These are phyloP conservation scores for Cyberlindnera subsufficiens DNA, from an alignment of 805 yeast species.

Conservation along the genomic window DNA sequence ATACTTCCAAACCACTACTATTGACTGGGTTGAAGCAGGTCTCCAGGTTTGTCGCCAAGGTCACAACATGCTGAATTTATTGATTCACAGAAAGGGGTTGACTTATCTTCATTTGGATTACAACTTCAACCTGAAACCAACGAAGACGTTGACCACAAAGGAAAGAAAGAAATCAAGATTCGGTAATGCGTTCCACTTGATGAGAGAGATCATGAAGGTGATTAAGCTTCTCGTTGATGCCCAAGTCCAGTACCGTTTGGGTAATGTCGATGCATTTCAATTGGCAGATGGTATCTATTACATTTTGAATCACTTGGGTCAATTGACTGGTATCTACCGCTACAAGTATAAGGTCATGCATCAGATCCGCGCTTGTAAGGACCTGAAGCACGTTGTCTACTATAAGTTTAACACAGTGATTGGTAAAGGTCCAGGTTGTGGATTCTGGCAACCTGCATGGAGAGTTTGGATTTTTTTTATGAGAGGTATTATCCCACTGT, in stretches of 20 bases:
- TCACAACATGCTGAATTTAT: slow-evolving; percentile 81
- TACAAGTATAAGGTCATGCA: slow-evolving; percentile 98
- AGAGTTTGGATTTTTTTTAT: slow-evolving; percentile 90
- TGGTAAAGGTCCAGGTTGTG: slow-evolving; percentile 98
- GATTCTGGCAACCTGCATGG: slow-evolving; percentile 99
- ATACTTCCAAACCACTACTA: slow-evolving; percentile 83
- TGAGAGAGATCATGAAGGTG: slow-evolving; percentile 83
- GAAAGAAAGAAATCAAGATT: slow-evolving; percentile 94
- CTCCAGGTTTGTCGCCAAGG: slow-evolving; percentile 92
- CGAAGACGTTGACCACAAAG: slow-evolving; percentile 91
- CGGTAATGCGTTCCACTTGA: slow-evolving; percentile 92
- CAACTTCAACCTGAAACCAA: slow-evolving; percentile 93
- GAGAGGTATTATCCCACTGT: slow-evolving; percentile 84
- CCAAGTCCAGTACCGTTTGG: slow-evolving; percentile 85
- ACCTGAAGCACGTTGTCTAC: slow-evolving; percentile 87
- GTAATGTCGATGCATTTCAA: slow-evolving; percentile 89
- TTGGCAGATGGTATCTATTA: slow-evolving; percentile 93
- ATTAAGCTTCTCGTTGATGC: slow-evolving; percentile 86
- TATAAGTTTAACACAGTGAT: slow-evolving; percentile 76
- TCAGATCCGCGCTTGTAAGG: slow-evolving; percentile 93
- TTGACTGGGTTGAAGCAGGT: slow-evolving; percentile 99
- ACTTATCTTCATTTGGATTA: slow-evolving; percentile 92
- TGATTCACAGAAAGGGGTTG: slow-evolving; percentile 86
- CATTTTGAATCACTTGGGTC: slow-evolving; percentile 89
- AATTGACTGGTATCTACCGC: slow-evolving; percentile 91